Evolutionary conservation across 305 asterid species (phyloP), one percentile per base, ranked within the genome.

Genomic region (Fraxinus albicans): DNA sequence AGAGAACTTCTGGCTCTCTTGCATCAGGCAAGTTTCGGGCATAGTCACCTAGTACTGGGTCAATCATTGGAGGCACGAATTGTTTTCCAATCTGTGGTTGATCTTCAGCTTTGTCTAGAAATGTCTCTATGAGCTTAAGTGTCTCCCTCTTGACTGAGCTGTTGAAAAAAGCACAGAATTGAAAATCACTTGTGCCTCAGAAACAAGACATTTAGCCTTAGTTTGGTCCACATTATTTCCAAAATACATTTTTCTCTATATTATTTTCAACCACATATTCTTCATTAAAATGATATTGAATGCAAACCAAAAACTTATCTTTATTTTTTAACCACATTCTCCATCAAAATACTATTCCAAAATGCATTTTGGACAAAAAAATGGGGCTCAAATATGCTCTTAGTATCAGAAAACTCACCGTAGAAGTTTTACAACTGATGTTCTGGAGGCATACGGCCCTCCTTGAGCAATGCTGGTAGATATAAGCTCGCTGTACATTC

Each of bases 41-140:
- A 82, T 97, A 97, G 87, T 97, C 99, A 78, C 95, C 97, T 63
- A 97, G 98, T 79, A 97, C 96, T 34, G 97, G 95, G 83, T 96
- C 99, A 98, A 96, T 96, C 98, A 96, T 96, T 23, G 98, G 99
- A n/a, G 96, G 98, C 84, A 96, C 98, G 86, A 93, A 96, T 76
- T 95, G 98, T 86, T 89, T 96, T 47, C 98, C 99, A 15, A 94
- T 95, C 81, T 87, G 95, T 63, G 98, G 91, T 85, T 95, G 98
- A 67, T 91, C 96, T 86, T 97, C 99, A 76, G 99, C 97, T 91
- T 96, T 96, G 79, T 96, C 98, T 73, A 96, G 89, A 88, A 96
- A 96, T 79, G 98, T 96, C 91, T 95, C 98, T 76, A 96, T 90
- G 85, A 96, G 98, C 93, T 95, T 93, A 63, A 96, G 88, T 38